These are phyloP conservation scores for Calonectria pauciramosa DNA, from an alignment of 2,329 filamentous ascomycete genomes.

Conservation along the genomic window DNA sequence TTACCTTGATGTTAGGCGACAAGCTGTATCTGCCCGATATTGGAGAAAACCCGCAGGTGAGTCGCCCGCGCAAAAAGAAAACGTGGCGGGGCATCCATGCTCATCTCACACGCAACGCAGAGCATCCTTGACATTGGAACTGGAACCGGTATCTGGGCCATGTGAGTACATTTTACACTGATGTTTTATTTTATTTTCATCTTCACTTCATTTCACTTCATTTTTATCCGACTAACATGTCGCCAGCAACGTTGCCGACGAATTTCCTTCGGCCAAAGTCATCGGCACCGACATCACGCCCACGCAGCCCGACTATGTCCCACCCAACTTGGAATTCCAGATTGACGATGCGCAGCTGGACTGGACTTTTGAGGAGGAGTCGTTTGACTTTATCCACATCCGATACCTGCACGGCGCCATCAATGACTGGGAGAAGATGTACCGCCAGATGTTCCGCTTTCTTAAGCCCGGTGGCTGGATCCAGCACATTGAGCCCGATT, in stretches of 20 bases:
- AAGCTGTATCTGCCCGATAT: conserved; percentile 39
- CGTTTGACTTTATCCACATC: conserved; percentile 51
- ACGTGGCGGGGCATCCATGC: neutral
- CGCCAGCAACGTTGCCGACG: conserved; percentile 36
- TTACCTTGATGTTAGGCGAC: conserved; percentile 37
- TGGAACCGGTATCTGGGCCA: conserved; percentile 42
- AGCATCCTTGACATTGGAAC: conserved; percentile 39
- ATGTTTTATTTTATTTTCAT: too few species aligned
- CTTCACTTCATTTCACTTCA: neutral
- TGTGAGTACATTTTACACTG: conserved; percentile 9
- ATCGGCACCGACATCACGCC: conserved; percentile 40
- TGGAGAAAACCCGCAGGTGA: conserved; percentile 34
- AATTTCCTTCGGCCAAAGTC: conserved; percentile 38
- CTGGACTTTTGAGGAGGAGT: conserved; percentile 58
- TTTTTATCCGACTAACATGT: neutral
- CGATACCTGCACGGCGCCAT: conserved; percentile 48
- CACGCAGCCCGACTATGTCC: conserved; percentile 41
- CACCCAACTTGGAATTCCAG: conserved; percentile 54
- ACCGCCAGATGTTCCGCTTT: conserved; percentile 32
- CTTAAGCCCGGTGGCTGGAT: conserved; percentile 44
- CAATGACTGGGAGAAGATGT: conserved; percentile 45
- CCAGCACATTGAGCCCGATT: conserved; percentile 43
- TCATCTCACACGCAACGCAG: neutral
- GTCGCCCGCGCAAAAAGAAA: neutral
- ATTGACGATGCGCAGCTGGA: conserved; percentile 52